A percentile compares a stretch with the other conserved stretches of the same genome.
Evolutionary conservation across 305 asterid species (phyloP).

Genomic region (Fraxinus albicans): DNA sequence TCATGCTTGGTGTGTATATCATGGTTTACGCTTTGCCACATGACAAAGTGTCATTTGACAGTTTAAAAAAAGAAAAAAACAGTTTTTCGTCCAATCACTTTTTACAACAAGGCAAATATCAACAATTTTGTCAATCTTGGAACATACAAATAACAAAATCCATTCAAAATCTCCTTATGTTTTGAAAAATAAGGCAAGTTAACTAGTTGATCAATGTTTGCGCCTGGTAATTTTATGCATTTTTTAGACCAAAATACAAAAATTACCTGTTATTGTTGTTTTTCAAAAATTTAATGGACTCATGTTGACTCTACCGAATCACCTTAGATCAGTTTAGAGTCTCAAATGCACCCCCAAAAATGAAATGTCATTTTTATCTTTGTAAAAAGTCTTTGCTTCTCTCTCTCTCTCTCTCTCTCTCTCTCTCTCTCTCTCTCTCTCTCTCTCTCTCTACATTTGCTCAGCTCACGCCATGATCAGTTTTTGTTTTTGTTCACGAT

Average conservation of each 20-base stretch:
- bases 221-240: conserved; percentile 14
- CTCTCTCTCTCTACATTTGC: background rate
- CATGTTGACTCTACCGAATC: background rate
- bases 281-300: background rate
- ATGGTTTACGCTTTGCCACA: background rate
- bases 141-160: background rate
- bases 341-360: background rate
- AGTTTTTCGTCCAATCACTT: background rate
- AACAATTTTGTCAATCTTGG: background rate
- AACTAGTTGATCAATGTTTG: background rate
- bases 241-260: background rate
- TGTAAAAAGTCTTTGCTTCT: background rate
- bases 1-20: background rate
- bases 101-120: background rate
- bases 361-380: background rate
- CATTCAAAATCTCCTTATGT: background rate
- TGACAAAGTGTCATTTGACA: background rate
- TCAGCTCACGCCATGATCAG: conserved; percentile 13
- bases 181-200: background rate
- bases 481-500: conserved; percentile 2
- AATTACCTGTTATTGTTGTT: background rate
- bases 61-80: background rate
- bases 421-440: background rate
- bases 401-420: background rate
- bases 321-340: background rate